Percentiles rank a stretch among this genome's conserved stretches.
These are phyloP conservation scores for Yarrowia divulgata DNA, from an alignment of 805 yeast species.

Conservation along the genomic window DNA sequence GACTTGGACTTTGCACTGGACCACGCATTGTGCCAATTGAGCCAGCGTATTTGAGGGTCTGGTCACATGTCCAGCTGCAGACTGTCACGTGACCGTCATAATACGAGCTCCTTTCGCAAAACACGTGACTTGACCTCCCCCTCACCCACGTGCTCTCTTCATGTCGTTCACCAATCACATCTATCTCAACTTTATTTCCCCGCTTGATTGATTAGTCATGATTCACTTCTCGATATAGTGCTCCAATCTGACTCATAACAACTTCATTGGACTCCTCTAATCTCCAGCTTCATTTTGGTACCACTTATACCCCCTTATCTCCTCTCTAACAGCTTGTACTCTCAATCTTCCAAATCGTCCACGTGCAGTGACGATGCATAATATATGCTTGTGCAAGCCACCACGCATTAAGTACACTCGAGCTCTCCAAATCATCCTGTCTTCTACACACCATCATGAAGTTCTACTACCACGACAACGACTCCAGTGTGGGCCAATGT, in stretches of 20 bases:
- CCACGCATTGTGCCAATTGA: too few species aligned
- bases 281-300: not conserved
- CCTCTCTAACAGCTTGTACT: too few species aligned
- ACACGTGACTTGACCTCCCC: not conserved
- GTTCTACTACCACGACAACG: conserved; percentile 71
- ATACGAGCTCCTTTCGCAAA: not conserved
- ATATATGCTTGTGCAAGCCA: not conserved
- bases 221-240: not conserved
- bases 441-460: conserved; percentile 49
- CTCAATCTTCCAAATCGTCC: not conserved
- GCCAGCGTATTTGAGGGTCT: too few species aligned
- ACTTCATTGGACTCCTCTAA: not conserved
- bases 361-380: conserved; percentile 35
- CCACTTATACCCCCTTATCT: too few species aligned
- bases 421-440: too few species aligned
- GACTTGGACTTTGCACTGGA: too few species aligned
- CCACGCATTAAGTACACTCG: not conserved
- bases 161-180: not conserved
- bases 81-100: not conserved
- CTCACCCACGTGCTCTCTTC: not conserved
- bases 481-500: conserved; percentile 64
- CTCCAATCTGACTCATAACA: not conserved
- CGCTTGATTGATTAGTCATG: not conserved
- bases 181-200: not conserved
- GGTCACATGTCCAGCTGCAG: too few species aligned